A percentile compares a stretch with the other conserved stretches of the same genome.
Conservation (phyloP, 768 basidiomycete genomes). For the Nidularia pulvinata region DNA sequence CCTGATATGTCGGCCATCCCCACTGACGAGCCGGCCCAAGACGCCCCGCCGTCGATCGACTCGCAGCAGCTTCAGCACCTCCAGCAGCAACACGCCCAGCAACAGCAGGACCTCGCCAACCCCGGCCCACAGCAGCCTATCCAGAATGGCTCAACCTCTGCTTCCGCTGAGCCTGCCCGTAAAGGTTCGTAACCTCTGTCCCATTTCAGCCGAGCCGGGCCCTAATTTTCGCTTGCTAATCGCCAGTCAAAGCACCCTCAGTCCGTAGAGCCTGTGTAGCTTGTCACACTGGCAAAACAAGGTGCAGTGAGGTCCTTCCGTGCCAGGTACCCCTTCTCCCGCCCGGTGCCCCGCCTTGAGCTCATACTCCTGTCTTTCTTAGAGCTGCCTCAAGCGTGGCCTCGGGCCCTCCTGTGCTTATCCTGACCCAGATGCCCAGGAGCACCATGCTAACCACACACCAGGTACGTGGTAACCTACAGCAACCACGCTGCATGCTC, state of each 20-base stretch:
- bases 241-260: slow-evolving; percentile 75
- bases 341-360: not conserved
- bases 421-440: slow-evolving; percentile 70
- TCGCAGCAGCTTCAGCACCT: slow-evolving; percentile 60
- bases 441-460: slow-evolving; percentile 40
- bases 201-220: slow-evolving; percentile 12
- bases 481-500: slow-evolving; percentile 7
- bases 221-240: slow-evolving; percentile 9
- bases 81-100: slow-evolving; percentile 33
- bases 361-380: slow-evolving; percentile 1
- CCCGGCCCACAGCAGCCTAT: slow-evolving; percentile 17
- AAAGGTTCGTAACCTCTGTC: slow-evolving; percentile 52
- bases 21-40: slow-evolving; percentile 65
- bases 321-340: slow-evolving; percentile 57
- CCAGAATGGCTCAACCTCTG: slow-evolving; percentile 18
- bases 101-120: slow-evolving; percentile 28
- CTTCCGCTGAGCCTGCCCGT: slow-evolving; percentile 37
- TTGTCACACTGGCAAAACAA: slow-evolving; percentile 82
- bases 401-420: slow-evolving; percentile 71
- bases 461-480: slow-evolving; percentile 24
- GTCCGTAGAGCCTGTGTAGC: slow-evolving; percentile 80
- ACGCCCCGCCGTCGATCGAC: slow-evolving; percentile 55
- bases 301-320: slow-evolving; percentile 80
- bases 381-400: slow-evolving; percentile 86
- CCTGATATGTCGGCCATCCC: slow-evolving; percentile 73